phyloP scores from a whole-genome alignment of 2,329 filamentous ascomycete genomes.

The Scleromitrula shiraiana region DNA sequence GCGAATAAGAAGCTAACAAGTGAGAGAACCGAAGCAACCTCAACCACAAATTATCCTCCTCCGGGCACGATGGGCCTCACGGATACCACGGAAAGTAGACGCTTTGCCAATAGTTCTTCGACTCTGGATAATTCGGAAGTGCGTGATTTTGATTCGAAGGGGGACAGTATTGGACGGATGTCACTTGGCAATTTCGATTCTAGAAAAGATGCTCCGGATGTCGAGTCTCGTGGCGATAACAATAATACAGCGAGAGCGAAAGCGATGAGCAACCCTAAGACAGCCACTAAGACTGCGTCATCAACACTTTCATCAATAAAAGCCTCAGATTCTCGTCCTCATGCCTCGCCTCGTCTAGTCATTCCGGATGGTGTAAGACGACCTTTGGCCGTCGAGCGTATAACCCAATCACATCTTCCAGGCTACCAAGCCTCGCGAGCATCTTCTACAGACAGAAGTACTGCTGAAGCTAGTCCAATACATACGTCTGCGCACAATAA shows the following conservation, averaged over 20 bases:
- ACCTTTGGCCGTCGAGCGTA: constrained; percentile 29
- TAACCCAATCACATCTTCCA: constrained; percentile 38
- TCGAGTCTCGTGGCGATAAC: constrained; percentile 19
- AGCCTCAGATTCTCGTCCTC: constrained; percentile 27
- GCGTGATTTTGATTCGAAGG: constrained; percentile 16
- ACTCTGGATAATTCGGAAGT: constrained; percentile 18
- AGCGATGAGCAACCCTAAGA: constrained; percentile 26
- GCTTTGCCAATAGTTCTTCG: constrained; percentile 9
- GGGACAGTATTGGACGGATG: neutral
- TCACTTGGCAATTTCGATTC: constrained; percentile 6
- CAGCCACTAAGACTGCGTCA: constrained; percentile 25
- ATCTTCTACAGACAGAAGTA: constrained; percentile 50
- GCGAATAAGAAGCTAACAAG: constrained; percentile 1
- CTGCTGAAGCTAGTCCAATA: constrained; percentile 48
- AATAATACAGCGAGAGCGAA: constrained; percentile 15
- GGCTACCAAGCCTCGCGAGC: constrained; percentile 43
- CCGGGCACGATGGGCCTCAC: constrained; percentile 14
- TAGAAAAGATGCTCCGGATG: constrained; percentile 3
- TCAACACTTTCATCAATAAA: constrained; percentile 26
- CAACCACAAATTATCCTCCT: constrained; percentile 10
- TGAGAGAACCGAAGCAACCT: neutral
- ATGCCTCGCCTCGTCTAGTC: constrained; percentile 15
- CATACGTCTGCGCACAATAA: constrained; percentile 52
- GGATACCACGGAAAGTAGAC: constrained; percentile 14
- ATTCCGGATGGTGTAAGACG: constrained; percentile 29